Conservation (phyloP, 1,284 basidiomycete genomes). For the Malassezia arunalokei region DNA sequence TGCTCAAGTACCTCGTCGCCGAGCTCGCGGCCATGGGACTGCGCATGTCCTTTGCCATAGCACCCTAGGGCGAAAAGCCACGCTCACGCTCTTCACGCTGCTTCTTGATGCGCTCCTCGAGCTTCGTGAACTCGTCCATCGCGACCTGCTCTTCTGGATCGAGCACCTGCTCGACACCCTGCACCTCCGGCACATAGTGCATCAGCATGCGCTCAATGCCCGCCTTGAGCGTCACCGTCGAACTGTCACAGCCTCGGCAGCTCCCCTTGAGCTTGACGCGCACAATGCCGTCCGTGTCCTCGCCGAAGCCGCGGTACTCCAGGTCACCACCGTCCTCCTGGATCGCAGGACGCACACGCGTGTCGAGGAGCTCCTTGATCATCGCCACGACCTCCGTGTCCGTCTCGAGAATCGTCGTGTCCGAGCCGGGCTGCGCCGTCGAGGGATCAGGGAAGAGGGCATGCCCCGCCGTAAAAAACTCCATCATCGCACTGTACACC, state of each 20-base stretch:
- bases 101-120: conserved; percentile 61
- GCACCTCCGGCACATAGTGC: conserved; percentile 97
- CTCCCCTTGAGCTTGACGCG: conserved; percentile 85
- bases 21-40: conserved; percentile 55
- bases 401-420: conserved; percentile 86
- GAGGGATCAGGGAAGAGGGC: conserved; percentile 61
- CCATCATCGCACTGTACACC: conserved; percentile 94
- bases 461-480: conserved; percentile 81
- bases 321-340: conserved; percentile 89
- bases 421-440: conserved; percentile 63
- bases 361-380: conserved; percentile 96
- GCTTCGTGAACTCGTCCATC: conserved; percentile 76
- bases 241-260: conserved; percentile 84
- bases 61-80: conserved; percentile 25
- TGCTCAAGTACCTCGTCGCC: conserved; percentile 52
- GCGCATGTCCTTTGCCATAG: conserved; percentile 46
- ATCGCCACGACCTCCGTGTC: conserved; percentile 97
- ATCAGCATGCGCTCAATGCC: conserved; percentile 79
- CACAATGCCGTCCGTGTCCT: conserved; percentile 52
- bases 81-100: conserved; percentile 26
- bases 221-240: conserved; percentile 79
- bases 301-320: conserved; percentile 64
- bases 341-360: conserved; percentile 84
- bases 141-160: conserved; percentile 83
- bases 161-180: conserved; percentile 86